Percentiles rank a stretch among this genome's conserved stretches.
Conservation (phyloP, 2,329 filamentous ascomycete species). For the Colletotrichum sublineola region DNA sequence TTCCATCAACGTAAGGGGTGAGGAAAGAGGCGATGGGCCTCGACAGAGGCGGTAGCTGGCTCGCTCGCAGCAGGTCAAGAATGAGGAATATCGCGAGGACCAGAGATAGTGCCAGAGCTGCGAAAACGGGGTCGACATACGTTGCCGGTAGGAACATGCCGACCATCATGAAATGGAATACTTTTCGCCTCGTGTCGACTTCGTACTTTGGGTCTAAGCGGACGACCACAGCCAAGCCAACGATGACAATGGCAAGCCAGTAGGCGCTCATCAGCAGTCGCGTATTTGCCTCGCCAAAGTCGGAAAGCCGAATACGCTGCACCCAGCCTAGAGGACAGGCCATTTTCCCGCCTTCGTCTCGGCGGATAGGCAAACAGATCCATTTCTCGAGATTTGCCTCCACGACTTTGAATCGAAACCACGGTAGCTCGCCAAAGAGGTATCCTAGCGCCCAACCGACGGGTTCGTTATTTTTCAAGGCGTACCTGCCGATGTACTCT, state of each 20-base stretch:
- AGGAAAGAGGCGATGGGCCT: conserved; percentile 89
- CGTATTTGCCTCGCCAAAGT: conserved; percentile 82
- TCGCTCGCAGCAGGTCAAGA: conserved; percentile 89
- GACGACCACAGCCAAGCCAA: conserved; percentile 82
- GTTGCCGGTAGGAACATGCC: conserved; percentile 91
- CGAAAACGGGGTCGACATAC: conserved; percentile 88
- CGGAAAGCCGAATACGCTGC: conserved; percentile 72
- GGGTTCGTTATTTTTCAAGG: conserved; percentile 81
- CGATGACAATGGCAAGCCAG: conserved; percentile 76
- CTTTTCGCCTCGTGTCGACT: conserved; percentile 95
- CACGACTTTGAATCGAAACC: conserved; percentile 79
- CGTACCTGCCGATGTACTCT: conserved; percentile 74
- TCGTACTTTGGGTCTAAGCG: conserved; percentile 82
- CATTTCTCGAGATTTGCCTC: conserved; percentile 78
- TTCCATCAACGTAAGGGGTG: conserved; percentile 92
- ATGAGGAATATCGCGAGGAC: conserved; percentile 88
- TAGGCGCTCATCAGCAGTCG: conserved; percentile 83
- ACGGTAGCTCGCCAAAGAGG: conserved; percentile 81
- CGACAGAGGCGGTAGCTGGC: conserved; percentile 90
- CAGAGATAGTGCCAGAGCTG: conserved; percentile 82
- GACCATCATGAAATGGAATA: conserved; percentile 99
- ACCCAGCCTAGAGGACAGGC: conserved; percentile 70
- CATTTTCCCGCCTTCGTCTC: conserved; percentile 46
- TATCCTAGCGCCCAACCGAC: conserved; percentile 95
- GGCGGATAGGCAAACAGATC: conserved; percentile 76